Evolutionary conservation across 2,329 filamentous ascomycete genomes (phyloP).

Genomic region (Cladosporium sphaerospermum): DNA sequence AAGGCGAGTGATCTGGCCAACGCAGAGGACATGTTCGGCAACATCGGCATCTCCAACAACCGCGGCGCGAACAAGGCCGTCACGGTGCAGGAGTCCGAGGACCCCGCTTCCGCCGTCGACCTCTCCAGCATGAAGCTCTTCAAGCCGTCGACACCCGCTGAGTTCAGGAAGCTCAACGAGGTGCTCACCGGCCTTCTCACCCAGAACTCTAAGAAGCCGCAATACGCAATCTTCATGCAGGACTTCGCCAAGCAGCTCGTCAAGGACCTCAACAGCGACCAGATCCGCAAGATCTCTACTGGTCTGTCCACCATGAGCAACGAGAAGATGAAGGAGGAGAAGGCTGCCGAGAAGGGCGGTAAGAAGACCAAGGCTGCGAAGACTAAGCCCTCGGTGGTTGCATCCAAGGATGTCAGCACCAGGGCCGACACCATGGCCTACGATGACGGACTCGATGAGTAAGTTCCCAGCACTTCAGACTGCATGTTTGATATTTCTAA

Average conservation of each 20-base stretch:
- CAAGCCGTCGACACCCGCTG: slow-evolving; percentile 78
- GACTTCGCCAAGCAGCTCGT: slow-evolving; percentile 84
- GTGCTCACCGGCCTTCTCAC: slow-evolving; percentile 72
- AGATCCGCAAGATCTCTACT: slow-evolving; percentile 94
- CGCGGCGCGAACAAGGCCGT: slow-evolving; percentile 59
- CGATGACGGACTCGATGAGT: slow-evolving; percentile 76
- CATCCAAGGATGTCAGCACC: slow-evolving; percentile 50
- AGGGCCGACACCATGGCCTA: slow-evolving; percentile 69
- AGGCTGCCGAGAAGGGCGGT: slow-evolving; percentile 82
- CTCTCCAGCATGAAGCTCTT: slow-evolving; percentile 75
- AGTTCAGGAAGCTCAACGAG: slow-evolving; percentile 75
- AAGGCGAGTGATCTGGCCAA: slow-evolving; percentile 83
- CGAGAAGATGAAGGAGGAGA: slow-evolving; percentile 98
- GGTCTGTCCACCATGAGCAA: slow-evolving; percentile 84
- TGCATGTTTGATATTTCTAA: slow-evolving; percentile 7
- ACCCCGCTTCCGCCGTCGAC: slow-evolving; percentile 75
- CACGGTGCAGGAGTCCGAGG: slow-evolving; percentile 61
- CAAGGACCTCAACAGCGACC: slow-evolving; percentile 81
- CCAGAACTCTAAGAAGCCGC: slow-evolving; percentile 74
- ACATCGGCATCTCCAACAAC: slow-evolving; percentile 65
- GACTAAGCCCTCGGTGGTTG: slow-evolving; percentile 80
- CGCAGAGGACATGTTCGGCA: slow-evolving; percentile 84
- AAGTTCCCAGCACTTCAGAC: slow-evolving; percentile 39
- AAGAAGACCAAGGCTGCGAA: slow-evolving; percentile 98
- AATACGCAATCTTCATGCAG: slow-evolving; percentile 83